A percentile compares a stretch with the other conserved stretches of the same genome.
These are phyloP conservation scores for Galerina sulciceps DNA, from an alignment of 768 basidiomycete species.

Conservation along the genomic window DNA sequence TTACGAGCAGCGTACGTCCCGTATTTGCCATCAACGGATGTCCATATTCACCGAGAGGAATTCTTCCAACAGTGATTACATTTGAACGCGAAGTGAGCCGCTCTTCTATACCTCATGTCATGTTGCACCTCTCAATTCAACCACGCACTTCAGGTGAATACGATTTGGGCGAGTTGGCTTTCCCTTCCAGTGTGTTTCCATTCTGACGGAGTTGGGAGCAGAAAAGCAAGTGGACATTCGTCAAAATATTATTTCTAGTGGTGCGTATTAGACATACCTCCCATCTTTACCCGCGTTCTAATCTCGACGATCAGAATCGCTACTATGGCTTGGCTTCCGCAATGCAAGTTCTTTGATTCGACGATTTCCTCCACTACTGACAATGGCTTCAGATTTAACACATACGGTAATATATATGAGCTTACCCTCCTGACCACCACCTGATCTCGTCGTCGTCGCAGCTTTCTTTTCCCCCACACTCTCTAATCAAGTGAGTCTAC, in stretches of 20 bases:
- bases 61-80: background rate
- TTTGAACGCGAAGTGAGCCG: background rate
- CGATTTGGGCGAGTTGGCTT: background rate
- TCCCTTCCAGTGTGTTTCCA: too few relatives aligned
- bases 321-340: background rate
- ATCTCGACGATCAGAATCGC: background rate
- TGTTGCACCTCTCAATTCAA: too few relatives aligned
- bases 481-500: too few relatives aligned
- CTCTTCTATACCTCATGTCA: too few relatives aligned
- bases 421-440: too few relatives aligned
- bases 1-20: too few relatives aligned
- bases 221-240: constrained; percentile 2
- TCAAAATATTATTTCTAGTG: background rate
- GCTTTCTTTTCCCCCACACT: too few relatives aligned
- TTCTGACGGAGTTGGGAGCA: background rate
- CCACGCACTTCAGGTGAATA: background rate
- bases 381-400: background rate
- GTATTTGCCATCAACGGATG: too few relatives aligned
- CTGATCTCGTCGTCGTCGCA: too few relatives aligned
- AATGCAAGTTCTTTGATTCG: background rate
- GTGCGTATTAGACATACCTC: background rate
- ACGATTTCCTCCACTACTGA: too few relatives aligned
- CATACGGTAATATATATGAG: background rate
- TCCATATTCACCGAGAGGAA: too few relatives aligned
- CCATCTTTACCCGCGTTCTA: background rate